phyloP scores from a whole-genome alignment of 345 rosid genomes.

The Acer yangbiense region DNA sequence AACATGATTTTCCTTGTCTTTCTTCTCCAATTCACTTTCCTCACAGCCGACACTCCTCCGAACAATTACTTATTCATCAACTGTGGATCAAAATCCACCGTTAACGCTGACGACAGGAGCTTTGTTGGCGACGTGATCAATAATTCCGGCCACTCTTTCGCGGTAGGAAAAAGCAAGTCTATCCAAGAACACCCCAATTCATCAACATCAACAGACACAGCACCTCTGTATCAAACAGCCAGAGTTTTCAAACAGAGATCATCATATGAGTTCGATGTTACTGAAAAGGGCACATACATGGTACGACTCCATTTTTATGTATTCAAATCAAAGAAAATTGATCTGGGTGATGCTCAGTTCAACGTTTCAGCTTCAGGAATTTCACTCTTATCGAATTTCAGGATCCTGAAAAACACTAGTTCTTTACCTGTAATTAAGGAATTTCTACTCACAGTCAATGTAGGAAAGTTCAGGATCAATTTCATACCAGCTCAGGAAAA shows the following conservation, averaged over 20 bases:
- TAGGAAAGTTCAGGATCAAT: constrained; percentile 6
- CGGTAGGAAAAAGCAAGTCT: constrained; percentile 10
- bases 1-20: not conserved
- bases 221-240: constrained; percentile 30
- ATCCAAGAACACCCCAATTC: not conserved
- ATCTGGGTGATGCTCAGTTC: constrained; percentile 30
- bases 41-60: constrained; percentile 8
- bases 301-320: constrained; percentile 40
- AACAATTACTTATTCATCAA: constrained; percentile 25
- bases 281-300: constrained; percentile 16
- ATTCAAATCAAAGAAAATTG: constrained; percentile 4
- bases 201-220: not conserved
- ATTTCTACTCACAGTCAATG: constrained; percentile 18
- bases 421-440: constrained; percentile 22
- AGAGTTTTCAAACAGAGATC: constrained; percentile 28
- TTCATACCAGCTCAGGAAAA: constrained; percentile 22
- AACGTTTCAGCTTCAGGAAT: constrained; percentile 25
- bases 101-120: not conserved
- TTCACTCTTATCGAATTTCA: constrained; percentile 26
- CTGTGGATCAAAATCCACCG: constrained; percentile 31
- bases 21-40: constrained; percentile 18
- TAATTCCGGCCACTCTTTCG: not conserved
- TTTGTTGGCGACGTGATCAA: constrained; percentile 24
- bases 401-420: not conserved
- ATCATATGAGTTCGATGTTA: constrained; percentile 12